These are phyloP conservation scores for Elsinoe batatas DNA, from an alignment of 2,329 filamentous ascomycete species.

Conservation along the genomic window DNA sequence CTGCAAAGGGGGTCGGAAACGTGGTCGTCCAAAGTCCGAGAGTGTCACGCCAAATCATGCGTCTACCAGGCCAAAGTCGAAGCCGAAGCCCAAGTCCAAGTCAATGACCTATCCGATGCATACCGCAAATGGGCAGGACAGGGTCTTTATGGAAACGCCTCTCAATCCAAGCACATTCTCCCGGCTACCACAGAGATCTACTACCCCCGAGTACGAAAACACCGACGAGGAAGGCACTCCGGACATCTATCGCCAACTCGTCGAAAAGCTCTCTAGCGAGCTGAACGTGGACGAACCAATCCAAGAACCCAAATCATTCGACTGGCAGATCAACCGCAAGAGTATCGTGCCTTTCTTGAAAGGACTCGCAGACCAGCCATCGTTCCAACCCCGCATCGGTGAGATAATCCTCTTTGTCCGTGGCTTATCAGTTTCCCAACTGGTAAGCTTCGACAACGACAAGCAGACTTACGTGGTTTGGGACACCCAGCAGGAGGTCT, in stretches of 20 bases:
- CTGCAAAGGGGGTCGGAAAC: slow-evolving; percentile 27
- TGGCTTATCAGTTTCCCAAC: slow-evolving; percentile 22
- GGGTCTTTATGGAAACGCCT: neutral
- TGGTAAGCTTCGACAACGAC: slow-evolving; percentile 24
- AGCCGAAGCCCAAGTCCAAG: neutral
- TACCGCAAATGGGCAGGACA: neutral
- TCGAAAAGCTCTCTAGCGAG: slow-evolving; percentile 38
- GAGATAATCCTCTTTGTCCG: slow-evolving; percentile 48
- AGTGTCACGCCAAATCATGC: neutral
- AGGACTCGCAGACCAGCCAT: slow-evolving; percentile 34
- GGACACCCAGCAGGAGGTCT: slow-evolving; percentile 24
- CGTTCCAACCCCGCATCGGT: slow-evolving; percentile 45
- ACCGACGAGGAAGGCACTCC: slow-evolving; percentile 44
- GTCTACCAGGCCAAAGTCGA: neutral
- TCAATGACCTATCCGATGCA: neutral
- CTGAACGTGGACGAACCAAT: slow-evolving; percentile 37
- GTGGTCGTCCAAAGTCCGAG: neutral
- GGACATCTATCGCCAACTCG: slow-evolving; percentile 42
- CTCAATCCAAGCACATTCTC: neutral
- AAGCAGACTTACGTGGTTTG: slow-evolving; percentile 24
- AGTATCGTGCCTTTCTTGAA: slow-evolving; percentile 34
- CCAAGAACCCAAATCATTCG: slow-evolving; percentile 42
- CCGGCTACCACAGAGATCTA: neutral
- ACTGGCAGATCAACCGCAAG: slow-evolving; percentile 45
- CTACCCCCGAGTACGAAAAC: slow-evolving; percentile 9